These are phyloP conservation scores for Pythium scleroteichum DNA, from an alignment of 352 stramenopile species.

Conservation along the genomic window DNA sequence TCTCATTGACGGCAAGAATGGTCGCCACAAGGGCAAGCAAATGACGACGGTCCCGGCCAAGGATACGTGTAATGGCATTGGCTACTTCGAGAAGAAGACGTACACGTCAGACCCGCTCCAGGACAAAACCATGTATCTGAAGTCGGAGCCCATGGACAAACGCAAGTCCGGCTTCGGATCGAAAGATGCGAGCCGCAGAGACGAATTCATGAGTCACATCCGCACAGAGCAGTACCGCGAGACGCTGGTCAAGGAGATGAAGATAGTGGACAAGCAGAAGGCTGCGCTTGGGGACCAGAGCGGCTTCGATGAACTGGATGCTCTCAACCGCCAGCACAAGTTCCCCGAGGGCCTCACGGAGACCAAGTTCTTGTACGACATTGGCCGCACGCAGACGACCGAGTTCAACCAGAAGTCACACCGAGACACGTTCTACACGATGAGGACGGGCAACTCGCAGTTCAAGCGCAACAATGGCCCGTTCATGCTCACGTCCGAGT, in stretches of 20 bases:
- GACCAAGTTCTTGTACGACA: conserved; percentile 82
- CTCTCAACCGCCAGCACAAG: conserved; percentile 43
- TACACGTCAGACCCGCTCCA: conserved; percentile 86
- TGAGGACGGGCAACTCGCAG: conserved; percentile 73
- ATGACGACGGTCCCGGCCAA: conserved; percentile 70
- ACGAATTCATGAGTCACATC: conserved; percentile 91
- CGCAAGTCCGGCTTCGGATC: conserved; percentile 91
- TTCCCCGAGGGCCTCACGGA: conserved; percentile 75
- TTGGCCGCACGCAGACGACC: conserved; percentile 72
- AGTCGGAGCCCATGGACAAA: conserved; percentile 82
- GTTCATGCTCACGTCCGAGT: conserved; percentile 80
- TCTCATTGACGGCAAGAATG: conserved; percentile 68
- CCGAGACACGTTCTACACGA: conserved; percentile 83
- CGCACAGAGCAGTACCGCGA: conserved; percentile 90
- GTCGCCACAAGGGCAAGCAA: conserved; percentile 77
- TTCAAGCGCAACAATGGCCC: conserved; percentile 79
- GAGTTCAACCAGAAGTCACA: conserved; percentile 86
- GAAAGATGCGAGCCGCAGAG: conserved; percentile 87
- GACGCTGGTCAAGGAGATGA: conserved; percentile 82
- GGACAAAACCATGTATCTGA: conserved; percentile 88
- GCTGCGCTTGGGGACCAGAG: conserved; percentile 36
- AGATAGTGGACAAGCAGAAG: conserved; percentile 77
- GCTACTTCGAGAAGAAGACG: conserved; percentile 86
- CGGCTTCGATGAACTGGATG: conserved; percentile 43
- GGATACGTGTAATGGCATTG: conserved; percentile 77